phyloP scores from a whole-genome alignment of 306 rosid species.

The Casuarina glauca region DNA sequence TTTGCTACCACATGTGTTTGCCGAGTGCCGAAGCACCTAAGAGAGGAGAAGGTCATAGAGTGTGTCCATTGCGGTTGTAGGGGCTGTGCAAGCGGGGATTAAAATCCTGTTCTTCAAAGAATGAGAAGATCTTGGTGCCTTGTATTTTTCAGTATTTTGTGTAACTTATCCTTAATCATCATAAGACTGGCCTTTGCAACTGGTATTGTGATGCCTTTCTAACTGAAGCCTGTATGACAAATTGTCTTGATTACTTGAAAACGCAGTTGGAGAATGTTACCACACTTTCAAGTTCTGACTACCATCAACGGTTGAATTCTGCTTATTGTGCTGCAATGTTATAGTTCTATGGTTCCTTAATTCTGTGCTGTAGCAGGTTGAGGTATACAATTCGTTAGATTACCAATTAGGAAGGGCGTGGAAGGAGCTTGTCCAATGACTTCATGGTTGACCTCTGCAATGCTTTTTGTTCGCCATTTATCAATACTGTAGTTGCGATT shows the following conservation, averaged over 20 bases:
- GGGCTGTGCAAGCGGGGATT: constrained; percentile 95
- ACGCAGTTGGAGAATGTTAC: not conserved
- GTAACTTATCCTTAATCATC: not conserved
- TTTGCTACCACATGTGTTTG: constrained; percentile 88
- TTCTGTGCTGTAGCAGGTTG: no score
- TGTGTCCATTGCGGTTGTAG: constrained; percentile 88
- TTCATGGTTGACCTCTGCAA: no score
- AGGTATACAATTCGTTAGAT: no score
- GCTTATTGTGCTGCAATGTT: not conserved
- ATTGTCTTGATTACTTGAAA: not conserved
- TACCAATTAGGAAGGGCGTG: no score
- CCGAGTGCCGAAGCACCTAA: constrained; percentile 83
- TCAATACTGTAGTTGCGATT: no score
- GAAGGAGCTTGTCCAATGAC: no score
- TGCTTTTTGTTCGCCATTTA: no score
- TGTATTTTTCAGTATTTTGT: constrained; percentile 4
- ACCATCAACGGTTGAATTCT: not conserved
- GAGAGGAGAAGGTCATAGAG: constrained; percentile 88
- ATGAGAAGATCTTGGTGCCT: not conserved
- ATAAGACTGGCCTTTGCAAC: not conserved
- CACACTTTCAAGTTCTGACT: not conserved
- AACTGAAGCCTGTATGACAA: not conserved
- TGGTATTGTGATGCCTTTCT: not conserved
- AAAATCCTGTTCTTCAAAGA: constrained; percentile 23
- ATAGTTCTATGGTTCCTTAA: no score